Base-by-base conservation (phyloP, 192 early-diverging fungal genomes). In the Backusella sp. region DNA sequence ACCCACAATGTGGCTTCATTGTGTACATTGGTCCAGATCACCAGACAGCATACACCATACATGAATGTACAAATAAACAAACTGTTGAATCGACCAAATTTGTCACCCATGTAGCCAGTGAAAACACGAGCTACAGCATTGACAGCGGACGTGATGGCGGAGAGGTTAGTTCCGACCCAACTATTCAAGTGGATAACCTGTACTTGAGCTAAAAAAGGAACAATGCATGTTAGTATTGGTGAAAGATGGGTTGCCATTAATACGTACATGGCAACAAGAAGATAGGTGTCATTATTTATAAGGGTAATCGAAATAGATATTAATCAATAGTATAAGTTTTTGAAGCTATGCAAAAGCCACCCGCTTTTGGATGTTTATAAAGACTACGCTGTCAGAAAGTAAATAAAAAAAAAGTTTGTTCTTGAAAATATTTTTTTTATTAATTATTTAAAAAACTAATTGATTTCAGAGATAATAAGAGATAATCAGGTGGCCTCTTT, bases 81-180 rank as follows among this genome's bases (percentile, higher is more conserved):
- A 14, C 82, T 83, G 44, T 87, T 87, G 21, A 83, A 84, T 3
- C 86, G 70, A 46, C 86, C 86, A 3, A 87, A 42, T 41, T 75
- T 77, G 65, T 87, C 86, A 7, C 80, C 86, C 39, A 85, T 76
- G 17, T 77, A 82, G 4, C 86, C 86, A 8, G 83, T 72, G 6
- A 79, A 71, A 21, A 87, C 75, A 35, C 84, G 76, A 6, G 84
- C 79, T 3, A 79, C 78, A 3, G 86, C 86, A 70, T 86, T 86
- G 68, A 86, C 78, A 4, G 82, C 86, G 30, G 82, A 84, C 75
- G 86, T 70, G 67, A 86, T 70, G 0, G 84, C 76, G 3, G 84
- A 81, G 1, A 87, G 77, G 15, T 73, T 80, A 4, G 84, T 75
- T 1, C 84, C 84, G 8, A 75, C 66, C 21, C 70, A 68, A 8